Evolutionary conservation across 331 rosid genomes (phyloP), one percentile per base, ranked within the genome.

Genomic region (Prunus yedoensis): DNA sequence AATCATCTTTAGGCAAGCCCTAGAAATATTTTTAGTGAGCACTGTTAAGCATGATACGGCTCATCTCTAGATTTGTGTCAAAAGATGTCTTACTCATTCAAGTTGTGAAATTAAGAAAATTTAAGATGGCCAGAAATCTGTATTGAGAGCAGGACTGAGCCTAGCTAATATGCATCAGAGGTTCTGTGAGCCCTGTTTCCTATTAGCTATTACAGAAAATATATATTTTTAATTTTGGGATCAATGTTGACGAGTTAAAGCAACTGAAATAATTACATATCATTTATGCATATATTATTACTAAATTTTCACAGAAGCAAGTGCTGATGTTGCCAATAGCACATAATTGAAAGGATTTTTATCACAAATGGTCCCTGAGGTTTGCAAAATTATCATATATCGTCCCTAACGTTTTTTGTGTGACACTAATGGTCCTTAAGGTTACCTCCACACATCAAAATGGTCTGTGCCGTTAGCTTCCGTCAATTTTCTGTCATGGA

Each of bases 251-350:
- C 13, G 4, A 12, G 52, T 58, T 58, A 10, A 58, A 58, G 63
- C 5, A 27, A 23, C 16, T 58, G 17, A 58, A 23, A 16, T 58
- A 58, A 12, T 58, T 58, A 23, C 13, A 8, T 23, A 58, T 58
- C 3, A 58, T 12, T 23, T 23, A 23, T 58, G 63, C 30, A 66
- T 64, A 32, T 64, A 35, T 64, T 17, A 35, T 63, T 35, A 1
- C 32, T 25, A 20, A 20, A 56, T 38, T 38, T 57, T 38, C 51
- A 2, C 20, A 20, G 35, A 63, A 80, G 61, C 61, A n/a, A 9
- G 61, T 69, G 56, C 71, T 70, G 4, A n/a, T 45, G 16, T 75
- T 46, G 23, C 73, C 68, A 20, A 17, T 30, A 63, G 21, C 63
- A 11, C 63, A 23, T 38, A 38, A 38, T 38, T 38, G 43, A 7